These are phyloP conservation scores for Rauvolfia tetraphylla DNA, from an alignment of 257 asterid genomes.

Conservation along the genomic window DNA sequence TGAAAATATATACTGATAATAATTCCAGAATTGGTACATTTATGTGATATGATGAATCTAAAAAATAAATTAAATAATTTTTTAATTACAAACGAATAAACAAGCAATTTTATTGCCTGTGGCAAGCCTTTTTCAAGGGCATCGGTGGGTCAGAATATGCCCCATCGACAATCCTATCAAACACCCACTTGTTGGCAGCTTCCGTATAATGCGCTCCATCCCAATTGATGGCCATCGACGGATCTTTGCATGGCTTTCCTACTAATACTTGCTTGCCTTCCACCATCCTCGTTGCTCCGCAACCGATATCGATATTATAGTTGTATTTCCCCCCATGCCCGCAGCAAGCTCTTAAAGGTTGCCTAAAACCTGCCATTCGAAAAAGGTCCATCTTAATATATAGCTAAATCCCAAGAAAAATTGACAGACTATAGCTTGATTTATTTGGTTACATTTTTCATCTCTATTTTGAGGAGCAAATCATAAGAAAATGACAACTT, in stretches of 20 bases:
- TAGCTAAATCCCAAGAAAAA: neutral
- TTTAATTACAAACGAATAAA: too few relatives aligned
- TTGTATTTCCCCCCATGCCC: slow-evolving; percentile 96
- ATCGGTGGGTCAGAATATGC: slow-evolving; percentile 75
- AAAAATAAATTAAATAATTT: too few relatives aligned
- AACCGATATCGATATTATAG: slow-evolving; percentile 46
- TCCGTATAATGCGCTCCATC: slow-evolving; percentile 80
- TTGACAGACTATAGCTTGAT: too few relatives aligned
- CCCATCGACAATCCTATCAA: slow-evolving; percentile 64
- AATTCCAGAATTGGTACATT: too few relatives aligned
- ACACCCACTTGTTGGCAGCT: slow-evolving; percentile 75
- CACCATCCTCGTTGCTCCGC: slow-evolving; percentile 60
- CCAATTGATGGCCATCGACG: slow-evolving; percentile 58
- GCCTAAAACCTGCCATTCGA: slow-evolving; percentile 52
- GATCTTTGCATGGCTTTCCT: slow-evolving; percentile 71
- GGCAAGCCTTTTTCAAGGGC: slow-evolving; percentile 57
- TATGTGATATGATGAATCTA: too few relatives aligned
- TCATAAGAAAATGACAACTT: too few relatives aligned
- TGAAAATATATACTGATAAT: too few relatives aligned
- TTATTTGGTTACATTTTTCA: too few relatives aligned
- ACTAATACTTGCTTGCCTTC: slow-evolving; percentile 55
- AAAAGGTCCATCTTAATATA: neutral
- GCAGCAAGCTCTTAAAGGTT: slow-evolving; percentile 71
- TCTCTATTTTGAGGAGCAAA: too few relatives aligned
- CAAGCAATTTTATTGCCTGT: slow-evolving; percentile 16